Evolutionary conservation across 1,284 basidiomycete genomes (phyloP), one percentile per base, ranked within the genome.

Genomic region (Inonotus obliquus): DNA sequence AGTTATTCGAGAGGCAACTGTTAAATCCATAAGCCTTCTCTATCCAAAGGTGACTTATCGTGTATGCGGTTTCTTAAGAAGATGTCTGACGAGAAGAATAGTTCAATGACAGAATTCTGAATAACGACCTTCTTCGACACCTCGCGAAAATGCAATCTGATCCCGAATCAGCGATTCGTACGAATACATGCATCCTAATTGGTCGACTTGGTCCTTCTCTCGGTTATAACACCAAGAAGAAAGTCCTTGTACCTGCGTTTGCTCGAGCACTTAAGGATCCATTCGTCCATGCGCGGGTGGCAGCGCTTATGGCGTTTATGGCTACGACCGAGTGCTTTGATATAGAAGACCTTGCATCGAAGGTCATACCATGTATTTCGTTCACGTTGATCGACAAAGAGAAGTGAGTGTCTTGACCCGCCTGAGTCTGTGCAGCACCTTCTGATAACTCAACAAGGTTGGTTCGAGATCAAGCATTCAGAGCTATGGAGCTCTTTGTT

Each of bases 101-200:
- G 92, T 79, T 98, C 52, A 92, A 81, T 54, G 94, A 98, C 66
- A 88, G 96, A 0, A 87, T 98, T 47, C 81, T 99, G 49, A 99
- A 99, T 77, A 99, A 99, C 68, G 97, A 99, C 64, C 85, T 99
- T 32, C 83, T 99, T 1, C 89, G 96, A 2, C 84, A 92, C 65
- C 84, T 99, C 19, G 96, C 96, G 1, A 93, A 93, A 68, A 91
- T 93, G 75, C 97, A 99, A 77, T 86, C 84, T 19, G 96, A 99
- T 71, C 79, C 87, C 0, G 96, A 98, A 74, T 84, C 96, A 0
- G 96, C 94, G 1, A 98, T 99, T 69, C 86, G 97, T 47, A 99
- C 96, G 13, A 99, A 99, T 71, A 98, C 96, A 0, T 98, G 95
- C 70, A 97, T 99, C 67, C 84, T 99, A 3, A 86, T 99, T 48